phyloP scores from a whole-genome alignment of 805 yeast species.

The Grigorovia humatica region DNA sequence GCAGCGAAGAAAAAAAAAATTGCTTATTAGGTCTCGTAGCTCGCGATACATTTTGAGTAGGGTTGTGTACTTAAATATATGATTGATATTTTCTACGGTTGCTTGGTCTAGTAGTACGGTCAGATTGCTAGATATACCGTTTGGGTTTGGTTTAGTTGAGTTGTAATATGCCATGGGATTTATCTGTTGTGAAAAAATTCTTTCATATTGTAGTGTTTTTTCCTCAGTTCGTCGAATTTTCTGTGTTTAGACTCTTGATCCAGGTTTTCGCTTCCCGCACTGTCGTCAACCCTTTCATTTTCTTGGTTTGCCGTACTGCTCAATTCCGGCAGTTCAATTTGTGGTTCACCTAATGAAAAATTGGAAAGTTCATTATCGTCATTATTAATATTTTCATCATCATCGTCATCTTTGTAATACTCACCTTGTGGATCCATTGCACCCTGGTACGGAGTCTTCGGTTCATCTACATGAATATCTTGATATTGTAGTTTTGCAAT shows the following conservation, averaged over 20 bases:
- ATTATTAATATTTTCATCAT: slow-evolving; percentile 41
- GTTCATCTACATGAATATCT: slow-evolving; percentile 63
- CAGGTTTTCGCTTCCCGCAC: slow-evolving; percentile 28
- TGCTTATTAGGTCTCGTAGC: no score
- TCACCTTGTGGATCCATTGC: slow-evolving; percentile 78
- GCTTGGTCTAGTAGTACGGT: no score
- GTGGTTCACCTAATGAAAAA: slow-evolving; percentile 51
- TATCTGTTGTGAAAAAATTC: slow-evolving; percentile 26
- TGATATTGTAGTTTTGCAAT: slow-evolving; percentile 58
- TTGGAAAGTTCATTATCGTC: slow-evolving; percentile 34
- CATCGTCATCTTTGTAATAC: slow-evolving; percentile 59
- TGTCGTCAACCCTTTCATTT: slow-evolving; percentile 23
- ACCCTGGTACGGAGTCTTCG: slow-evolving; percentile 91
- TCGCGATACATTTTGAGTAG: no score
- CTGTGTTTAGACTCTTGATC: slow-evolving; percentile 49
- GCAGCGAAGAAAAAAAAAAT: neutral
- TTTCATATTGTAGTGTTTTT: slow-evolving; percentile 62
- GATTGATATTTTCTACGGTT: no score
- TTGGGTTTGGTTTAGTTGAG: neutral
- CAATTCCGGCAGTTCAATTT: slow-evolving; percentile 31
- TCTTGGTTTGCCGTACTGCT: slow-evolving; percentile 15
- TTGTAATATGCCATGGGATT: neutral
- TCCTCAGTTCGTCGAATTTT: slow-evolving; percentile 68
- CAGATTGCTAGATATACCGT: neutral
- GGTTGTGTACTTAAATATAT: no score